Base-by-base conservation (phyloP, 768 basidiomycete species). In the Lactarius hengduanensis region DNA sequence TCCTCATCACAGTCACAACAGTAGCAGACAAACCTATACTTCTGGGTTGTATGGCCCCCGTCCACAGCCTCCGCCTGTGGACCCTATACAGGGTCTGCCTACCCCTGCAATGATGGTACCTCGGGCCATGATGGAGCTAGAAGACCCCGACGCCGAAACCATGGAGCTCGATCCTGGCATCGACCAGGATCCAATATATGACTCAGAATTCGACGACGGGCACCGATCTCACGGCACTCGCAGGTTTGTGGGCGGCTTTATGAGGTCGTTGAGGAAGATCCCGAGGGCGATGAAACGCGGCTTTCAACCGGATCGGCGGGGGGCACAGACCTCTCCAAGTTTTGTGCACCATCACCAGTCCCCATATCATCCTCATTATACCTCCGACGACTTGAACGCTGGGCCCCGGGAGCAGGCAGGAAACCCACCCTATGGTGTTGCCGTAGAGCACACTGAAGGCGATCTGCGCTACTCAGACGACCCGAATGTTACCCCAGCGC, bases 171-270 rank as follows among this genome's bases (percentile, higher is more conserved):
- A 69, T 3, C 59, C 70, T 28, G 36, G 9, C 16, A 30, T 20
- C 18, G 64, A 66, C 4, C 2, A 6, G 0, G 61, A 15, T 16
- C 60, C 62, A 10, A 22, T 53, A 9, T 43, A 40, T 18, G 30
- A 47, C 18, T 65, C 61, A 7, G 58, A 59, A 34, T 66, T 47
- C n/a, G 61, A 69, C 32, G 61, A 65, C 16, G 61, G 26, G 45
- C 18, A 13, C 30, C 53, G 0, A 26, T 54, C 59, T 15, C 41
- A 60, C 3, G 40, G 61, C 26, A 64, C 30, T 38, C 53, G 50
- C 40, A 62, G 65, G 50, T 71, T 71, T 45, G 68, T 71, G 4
- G 70, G 70, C 6, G 70, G 70, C 15, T 71, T 71, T 34, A 61
- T 69, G 2, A 53, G 59, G 11, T 28, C 61, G 1, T 53, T 71